Evolutionary conservation across 768 basidiomycete species (phyloP), one percentile per base, ranked within the genome.

Genomic region (Tylopilus sp.): DNA sequence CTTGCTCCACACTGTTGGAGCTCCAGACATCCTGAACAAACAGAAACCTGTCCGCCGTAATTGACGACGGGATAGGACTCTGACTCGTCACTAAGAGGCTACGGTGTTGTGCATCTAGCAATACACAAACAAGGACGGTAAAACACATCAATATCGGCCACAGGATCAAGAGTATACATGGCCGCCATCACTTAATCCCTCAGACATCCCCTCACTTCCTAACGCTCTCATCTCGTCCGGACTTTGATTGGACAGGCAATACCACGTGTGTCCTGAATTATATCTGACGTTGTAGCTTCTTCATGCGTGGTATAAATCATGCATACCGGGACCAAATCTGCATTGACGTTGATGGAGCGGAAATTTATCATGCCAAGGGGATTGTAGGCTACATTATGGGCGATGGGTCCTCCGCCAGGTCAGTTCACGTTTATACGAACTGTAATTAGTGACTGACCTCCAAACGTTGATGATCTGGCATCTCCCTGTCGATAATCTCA

Each of bases 391-490:
- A 43, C 40, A n/a, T 15, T 42, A n/a, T 52, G 35, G 2, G 33
- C 26, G 31, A 52, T 51, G 6, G 52, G 52, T 12, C 43, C 40
- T 6, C 6, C 4, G 7, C 38, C 20, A 18, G 30, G 36, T 44
- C 17, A 22, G 33, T 23, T 11, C 33, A 9, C 11, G 11, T 0
- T 9, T 3, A 18, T n/a, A 33, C 11, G 25, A 18, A 5, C 10
- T 22, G 3, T 3, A 39, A 2, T 3, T 11, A 7, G 11, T 12
- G 9, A 6, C 52, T 35, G 18, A 62, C 51, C 74, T 71, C 75
- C 74, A 76, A 41, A 74, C 66, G 54, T 76, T 76, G 57, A 76
- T 73, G 53, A 76, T 70, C 47, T 68, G 73, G 33, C 66, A 63
- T 23, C 73, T 69, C 2, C 65, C 64, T 51, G 70, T 63, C 48